Evolutionary conservation across 208 protist species (phyloP).

Genomic region (Trypanosoma mega): DNA sequence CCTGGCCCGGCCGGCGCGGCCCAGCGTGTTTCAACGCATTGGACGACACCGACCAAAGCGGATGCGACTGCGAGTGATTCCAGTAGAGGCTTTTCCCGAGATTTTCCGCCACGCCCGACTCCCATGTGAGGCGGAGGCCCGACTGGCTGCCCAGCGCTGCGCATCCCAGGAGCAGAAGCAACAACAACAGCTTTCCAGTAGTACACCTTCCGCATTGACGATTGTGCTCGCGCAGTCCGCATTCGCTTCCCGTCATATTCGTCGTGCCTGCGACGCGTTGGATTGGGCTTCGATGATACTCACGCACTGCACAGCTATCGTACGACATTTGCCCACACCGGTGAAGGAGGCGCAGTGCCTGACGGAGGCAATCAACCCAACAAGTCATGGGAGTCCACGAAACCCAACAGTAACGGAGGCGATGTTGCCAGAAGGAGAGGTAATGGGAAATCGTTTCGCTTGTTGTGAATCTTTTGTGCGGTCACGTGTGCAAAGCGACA

Average conservation of each 20-base stretch:
- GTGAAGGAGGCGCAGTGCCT: slow-evolving; percentile 2
- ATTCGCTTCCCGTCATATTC: slow-evolving; percentile 44
- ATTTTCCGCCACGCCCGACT: slow-evolving; percentile 51
- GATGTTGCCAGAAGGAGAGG: too few relatives aligned
- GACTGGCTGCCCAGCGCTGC: slow-evolving; percentile 34
- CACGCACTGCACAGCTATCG: slow-evolving; percentile 33
- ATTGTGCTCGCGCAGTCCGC: slow-evolving; percentile 39
- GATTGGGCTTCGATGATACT: slow-evolving; percentile 60
- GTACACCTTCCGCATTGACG: slow-evolving; percentile 46
- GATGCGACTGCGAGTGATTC: slow-evolving; percentile 74
- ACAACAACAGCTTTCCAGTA: slow-evolving; percentile 16
- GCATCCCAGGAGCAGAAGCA: slow-evolving; percentile 26
- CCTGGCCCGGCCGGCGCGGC: slow-evolving; percentile 29
- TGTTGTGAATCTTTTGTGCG: slow-evolving; percentile 52
- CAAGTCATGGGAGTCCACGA: background rate
- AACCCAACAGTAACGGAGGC: background rate
- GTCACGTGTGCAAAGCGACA: slow-evolving; percentile 57
- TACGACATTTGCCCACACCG: slow-evolving; percentile 27
- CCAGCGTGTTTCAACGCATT: slow-evolving; percentile 46
- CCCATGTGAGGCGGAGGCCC: slow-evolving; percentile 46
- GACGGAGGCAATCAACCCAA: background rate
- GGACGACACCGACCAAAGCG: slow-evolving; percentile 38
- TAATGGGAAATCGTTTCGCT: slow-evolving; percentile 11
- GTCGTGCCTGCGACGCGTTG: slow-evolving; percentile 54
- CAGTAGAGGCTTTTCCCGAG: slow-evolving; percentile 72